phyloP scores from a whole-genome alignment of 768 basidiomycete genomes.

The Myochromella boudieri region DNA sequence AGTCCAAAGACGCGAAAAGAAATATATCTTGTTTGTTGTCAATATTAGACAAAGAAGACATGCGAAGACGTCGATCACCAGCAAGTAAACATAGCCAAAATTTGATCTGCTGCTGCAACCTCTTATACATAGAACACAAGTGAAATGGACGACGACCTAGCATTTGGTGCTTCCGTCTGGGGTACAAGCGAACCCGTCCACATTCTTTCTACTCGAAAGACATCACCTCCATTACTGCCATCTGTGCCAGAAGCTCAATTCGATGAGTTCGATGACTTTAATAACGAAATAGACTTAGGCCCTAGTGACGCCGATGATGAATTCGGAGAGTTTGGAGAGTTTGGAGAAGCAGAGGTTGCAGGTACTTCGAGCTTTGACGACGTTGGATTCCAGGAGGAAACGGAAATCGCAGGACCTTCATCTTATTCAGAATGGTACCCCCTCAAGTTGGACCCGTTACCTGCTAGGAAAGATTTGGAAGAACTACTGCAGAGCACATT shows the following conservation, averaged over 20 bases:
- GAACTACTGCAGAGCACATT: constrained; percentile 67
- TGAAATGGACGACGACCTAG: constrained; percentile 70
- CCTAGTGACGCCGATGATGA: constrained; percentile 65
- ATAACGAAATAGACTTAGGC: constrained; percentile 47
- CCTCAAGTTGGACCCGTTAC: constrained; percentile 63
- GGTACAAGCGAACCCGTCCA: constrained; percentile 42
- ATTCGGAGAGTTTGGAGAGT: constrained; percentile 88
- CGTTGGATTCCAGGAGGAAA: constrained; percentile 35
- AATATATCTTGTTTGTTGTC: constrained; percentile 36
- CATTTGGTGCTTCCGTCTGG: constrained; percentile 77
- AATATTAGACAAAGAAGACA: not conserved
- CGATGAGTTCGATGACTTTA: constrained; percentile 53
- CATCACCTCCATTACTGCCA: constrained; percentile 21
- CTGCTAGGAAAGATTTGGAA: constrained; percentile 54
- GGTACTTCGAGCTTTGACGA: constrained; percentile 35
- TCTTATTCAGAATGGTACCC: constrained; percentile 54
- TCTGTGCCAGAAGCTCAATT: constrained; percentile 26
- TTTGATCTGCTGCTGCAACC: constrained; percentile 13
- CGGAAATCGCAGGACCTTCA: constrained; percentile 41
- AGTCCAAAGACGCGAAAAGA: constrained; percentile 60
- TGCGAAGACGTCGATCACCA: not conserved
- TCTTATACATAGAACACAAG: constrained; percentile 12
- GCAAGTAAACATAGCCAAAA: constrained; percentile 32
- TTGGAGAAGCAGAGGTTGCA: constrained; percentile 59
- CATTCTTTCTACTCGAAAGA: constrained; percentile 26